A percentile compares a stretch with the other conserved stretches of the same genome.
These are phyloP conservation scores for Przewalskia tangutica DNA, from an alignment of 257 asterid genomes.

Conservation along the genomic window DNA sequence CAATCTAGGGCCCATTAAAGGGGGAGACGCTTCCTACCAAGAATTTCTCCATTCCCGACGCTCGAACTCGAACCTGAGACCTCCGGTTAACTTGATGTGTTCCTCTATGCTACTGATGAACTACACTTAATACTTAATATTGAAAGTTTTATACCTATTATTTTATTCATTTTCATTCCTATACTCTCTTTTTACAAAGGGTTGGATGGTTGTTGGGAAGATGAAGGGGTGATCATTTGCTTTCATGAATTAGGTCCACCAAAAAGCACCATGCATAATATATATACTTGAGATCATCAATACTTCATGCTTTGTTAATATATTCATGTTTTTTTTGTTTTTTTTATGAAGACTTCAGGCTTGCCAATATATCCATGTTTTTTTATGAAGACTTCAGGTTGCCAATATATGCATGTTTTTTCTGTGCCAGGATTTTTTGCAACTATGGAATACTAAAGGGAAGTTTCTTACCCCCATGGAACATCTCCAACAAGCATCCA, in stretches of 20 bases:
- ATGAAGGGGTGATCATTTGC: background rate
- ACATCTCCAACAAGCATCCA: conserved; percentile 96
- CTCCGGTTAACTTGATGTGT: background rate
- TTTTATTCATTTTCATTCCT: background rate
- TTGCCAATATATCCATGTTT: background rate
- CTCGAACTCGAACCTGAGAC: background rate
- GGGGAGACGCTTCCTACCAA: background rate
- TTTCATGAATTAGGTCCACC: background rate
- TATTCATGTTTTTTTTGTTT: background rate
- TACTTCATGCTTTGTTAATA: background rate
- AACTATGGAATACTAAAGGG: background rate
- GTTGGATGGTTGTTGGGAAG: background rate
- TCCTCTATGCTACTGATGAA: background rate
- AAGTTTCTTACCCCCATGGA: conserved; percentile 58
- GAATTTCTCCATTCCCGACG: background rate
- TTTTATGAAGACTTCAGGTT: background rate
- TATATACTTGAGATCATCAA: background rate
- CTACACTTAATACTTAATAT: background rate
- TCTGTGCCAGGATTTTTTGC: background rate
- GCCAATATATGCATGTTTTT: background rate
- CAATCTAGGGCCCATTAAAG: background rate
- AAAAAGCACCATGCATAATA: background rate
- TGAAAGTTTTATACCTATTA: background rate
- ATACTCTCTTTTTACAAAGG: background rate
- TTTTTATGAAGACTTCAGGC: background rate